Percentiles rank a stretch among this genome's conserved stretches.
Evolutionary conservation across 2,329 filamentous ascomycete species (phyloP).

Genomic region (Emergomyces orientalis): DNA sequence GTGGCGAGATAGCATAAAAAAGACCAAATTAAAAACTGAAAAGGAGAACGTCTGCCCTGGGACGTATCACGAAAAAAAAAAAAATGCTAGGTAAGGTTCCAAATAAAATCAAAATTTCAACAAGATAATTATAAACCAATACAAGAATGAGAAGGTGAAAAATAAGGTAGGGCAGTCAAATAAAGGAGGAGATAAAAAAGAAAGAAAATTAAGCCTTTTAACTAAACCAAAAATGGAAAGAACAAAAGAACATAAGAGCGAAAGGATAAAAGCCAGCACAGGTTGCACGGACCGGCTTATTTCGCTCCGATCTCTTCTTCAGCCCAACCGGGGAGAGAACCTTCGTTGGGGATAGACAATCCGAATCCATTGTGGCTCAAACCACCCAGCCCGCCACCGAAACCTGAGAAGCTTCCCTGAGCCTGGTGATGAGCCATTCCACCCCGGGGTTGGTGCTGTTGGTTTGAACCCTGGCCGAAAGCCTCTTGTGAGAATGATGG

Average conservation of each 20-base stretch:
- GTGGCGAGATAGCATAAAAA: conserved; percentile 2
- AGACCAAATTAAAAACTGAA: conserved; percentile 16
- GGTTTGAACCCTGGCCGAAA: conserved; percentile 37
- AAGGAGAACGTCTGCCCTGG: neutral
- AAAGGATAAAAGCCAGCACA: conserved; percentile 5
- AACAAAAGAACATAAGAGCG: conserved; percentile 10
- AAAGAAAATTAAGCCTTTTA: neutral
- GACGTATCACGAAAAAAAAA: neutral
- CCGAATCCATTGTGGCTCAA: conserved; percentile 50
- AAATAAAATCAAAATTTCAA: conserved; percentile 13
- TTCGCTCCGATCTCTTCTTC: conserved; percentile 54
- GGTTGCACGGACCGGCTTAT: conserved; percentile 25
- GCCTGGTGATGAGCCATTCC: conserved; percentile 33
- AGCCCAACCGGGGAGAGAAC: conserved; percentile 52
- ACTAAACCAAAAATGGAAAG: neutral
- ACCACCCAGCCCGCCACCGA: conserved; percentile 50
- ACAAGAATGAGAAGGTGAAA: conserved; percentile 18
- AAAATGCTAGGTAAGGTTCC: neutral
- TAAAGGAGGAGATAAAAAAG: conserved; percentile 14
- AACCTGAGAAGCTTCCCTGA: conserved; percentile 48
- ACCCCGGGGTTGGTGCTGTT: conserved; percentile 28
- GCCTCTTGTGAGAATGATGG: conserved; percentile 59
- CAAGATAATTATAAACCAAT: conserved; percentile 22
- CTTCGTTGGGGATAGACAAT: conserved; percentile 50
- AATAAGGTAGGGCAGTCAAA: conserved; percentile 16